A percentile compares a stretch with the other conserved stretches of the same genome.
phyloP scores from a whole-genome alignment of 2,329 filamentous ascomycete genomes.

The Tetracladium maxilliforme region DNA sequence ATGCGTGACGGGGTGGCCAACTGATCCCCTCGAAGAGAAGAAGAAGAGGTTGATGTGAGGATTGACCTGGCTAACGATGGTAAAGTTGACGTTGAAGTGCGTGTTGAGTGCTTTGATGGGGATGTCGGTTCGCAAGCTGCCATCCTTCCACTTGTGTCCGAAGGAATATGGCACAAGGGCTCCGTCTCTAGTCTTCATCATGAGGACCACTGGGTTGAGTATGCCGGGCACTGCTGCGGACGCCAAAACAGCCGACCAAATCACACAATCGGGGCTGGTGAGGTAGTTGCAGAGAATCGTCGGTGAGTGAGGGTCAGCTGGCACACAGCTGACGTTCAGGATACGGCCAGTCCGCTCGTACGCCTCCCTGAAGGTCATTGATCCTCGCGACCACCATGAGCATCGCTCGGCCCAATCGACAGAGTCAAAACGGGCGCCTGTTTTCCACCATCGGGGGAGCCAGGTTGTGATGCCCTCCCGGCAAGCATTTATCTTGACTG shows the following conservation, averaged over 20 bases:
- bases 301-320: constrained; percentile 85
- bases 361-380: constrained; percentile 87
- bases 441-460: constrained; percentile 76
- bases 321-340: constrained; percentile 89
- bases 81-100: constrained; percentile 98
- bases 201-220: constrained; percentile 84
- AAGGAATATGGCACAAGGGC: constrained; percentile 82
- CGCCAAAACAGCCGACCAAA: constrained; percentile 92
- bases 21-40: constrained; percentile 84
- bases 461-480: constrained; percentile 64
- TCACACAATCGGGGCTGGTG: constrained; percentile 89
- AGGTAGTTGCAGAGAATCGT: constrained; percentile 91
- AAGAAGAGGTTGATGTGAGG: constrained; percentile 98
- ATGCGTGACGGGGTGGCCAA: constrained; percentile 88
- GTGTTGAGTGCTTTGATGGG: constrained; percentile 87
- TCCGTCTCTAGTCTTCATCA: constrained; percentile 70
- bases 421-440: constrained; percentile 86
- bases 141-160: constrained; percentile 98
- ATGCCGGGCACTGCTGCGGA: constrained; percentile 95
- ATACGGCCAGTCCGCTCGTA: constrained; percentile 89
- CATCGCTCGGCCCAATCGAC: constrained; percentile 78
- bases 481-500: constrained; percentile 72
- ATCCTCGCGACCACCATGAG: constrained; percentile 83
- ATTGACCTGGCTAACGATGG: constrained; percentile 79
- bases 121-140: constrained; percentile 85